A percentile compares a stretch with the other conserved stretches of the same genome.
phyloP scores from a whole-genome alignment of 164 flowering plant genomes.

The Berberis thunbergii region DNA sequence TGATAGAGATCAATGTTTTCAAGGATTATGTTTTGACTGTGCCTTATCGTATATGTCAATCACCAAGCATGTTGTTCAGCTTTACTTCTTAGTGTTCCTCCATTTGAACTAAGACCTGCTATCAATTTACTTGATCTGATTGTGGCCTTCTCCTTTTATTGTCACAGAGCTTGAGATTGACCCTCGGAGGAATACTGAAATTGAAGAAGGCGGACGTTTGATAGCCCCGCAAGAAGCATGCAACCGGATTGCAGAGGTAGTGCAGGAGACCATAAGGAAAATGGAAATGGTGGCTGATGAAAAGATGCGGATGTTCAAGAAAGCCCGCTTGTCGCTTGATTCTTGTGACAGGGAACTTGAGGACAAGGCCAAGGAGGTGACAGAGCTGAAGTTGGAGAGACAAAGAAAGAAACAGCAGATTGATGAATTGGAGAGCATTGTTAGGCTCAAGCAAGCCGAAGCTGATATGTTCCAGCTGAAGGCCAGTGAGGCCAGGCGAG shows the following conservation, averaged over 20 bases:
- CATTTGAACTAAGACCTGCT: too few relatives aligned
- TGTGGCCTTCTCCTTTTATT: neutral
- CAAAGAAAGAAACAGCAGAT: slow-evolving; percentile 76
- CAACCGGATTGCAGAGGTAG: slow-evolving; percentile 83
- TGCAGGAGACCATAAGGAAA: slow-evolving; percentile 84
- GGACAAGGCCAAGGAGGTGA: slow-evolving; percentile 73
- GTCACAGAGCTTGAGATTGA: slow-evolving; percentile 70
- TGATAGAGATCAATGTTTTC: too few relatives aligned
- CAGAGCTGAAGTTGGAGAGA: slow-evolving; percentile 65
- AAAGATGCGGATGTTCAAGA: slow-evolving; percentile 76
- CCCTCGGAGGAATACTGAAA: slow-evolving; percentile 50
- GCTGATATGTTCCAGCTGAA: slow-evolving; percentile 97
- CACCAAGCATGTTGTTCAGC: too few relatives aligned
- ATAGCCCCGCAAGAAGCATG: slow-evolving; percentile 96
- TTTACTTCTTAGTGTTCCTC: too few relatives aligned
- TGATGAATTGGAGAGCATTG: slow-evolving; percentile 84
- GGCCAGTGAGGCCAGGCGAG: slow-evolving; percentile 94
- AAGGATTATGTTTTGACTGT: too few relatives aligned
- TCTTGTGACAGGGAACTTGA: slow-evolving; percentile 83
- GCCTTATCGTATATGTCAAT: too few relatives aligned
- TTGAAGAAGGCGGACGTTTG: slow-evolving; percentile 57
- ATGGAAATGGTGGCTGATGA: slow-evolving; percentile 97
- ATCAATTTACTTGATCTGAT: neutral
- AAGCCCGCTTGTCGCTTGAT: slow-evolving; percentile 69
- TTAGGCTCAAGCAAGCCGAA: slow-evolving; percentile 89